phyloP scores from a whole-genome alignment of 768 basidiomycete genomes.

The Daedaleopsis sinensis region DNA sequence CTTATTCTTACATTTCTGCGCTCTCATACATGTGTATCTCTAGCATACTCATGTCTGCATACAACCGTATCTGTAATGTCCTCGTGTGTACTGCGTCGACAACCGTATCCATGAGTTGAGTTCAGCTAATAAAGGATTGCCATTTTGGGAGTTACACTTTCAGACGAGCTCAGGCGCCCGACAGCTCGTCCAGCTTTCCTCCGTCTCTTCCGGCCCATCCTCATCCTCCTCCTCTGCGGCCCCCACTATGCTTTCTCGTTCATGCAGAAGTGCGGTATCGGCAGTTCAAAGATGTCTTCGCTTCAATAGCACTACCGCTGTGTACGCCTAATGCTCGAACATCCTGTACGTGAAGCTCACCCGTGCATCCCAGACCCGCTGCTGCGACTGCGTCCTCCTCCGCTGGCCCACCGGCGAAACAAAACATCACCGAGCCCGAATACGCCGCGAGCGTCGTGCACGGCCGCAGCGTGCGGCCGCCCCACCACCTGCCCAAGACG shows the following conservation, averaged over 20 bases:
- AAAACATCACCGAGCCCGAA: conserved; percentile 35
- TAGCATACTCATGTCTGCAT: too few relatives aligned
- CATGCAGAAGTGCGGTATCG: neutral
- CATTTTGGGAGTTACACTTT: neutral
- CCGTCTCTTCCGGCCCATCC: neutral
- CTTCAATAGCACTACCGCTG: neutral
- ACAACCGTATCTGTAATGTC: too few relatives aligned
- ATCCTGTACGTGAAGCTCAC: neutral
- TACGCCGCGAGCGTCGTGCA: conserved; percentile 59
- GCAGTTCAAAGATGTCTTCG: neutral
- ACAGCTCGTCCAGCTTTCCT: neutral
- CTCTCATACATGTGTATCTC: too few relatives aligned
- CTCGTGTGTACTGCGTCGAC: too few relatives aligned
- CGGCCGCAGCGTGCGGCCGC: conserved; percentile 58
- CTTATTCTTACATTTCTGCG: neutral
- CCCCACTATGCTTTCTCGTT: neutral
- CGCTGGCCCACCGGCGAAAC: neutral
- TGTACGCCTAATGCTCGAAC: neutral
- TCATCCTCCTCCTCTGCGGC: neutral
- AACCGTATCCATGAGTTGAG: too few relatives aligned
- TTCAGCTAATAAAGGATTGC: neutral
- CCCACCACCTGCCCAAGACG: conserved; percentile 60
- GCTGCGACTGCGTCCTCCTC: conserved; percentile 4
- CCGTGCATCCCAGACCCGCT: neutral
- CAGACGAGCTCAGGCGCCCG: too few relatives aligned